Conservation (phyloP, 2,329 filamentous ascomycete genomes). For the Neurospora sp. region DNA sequence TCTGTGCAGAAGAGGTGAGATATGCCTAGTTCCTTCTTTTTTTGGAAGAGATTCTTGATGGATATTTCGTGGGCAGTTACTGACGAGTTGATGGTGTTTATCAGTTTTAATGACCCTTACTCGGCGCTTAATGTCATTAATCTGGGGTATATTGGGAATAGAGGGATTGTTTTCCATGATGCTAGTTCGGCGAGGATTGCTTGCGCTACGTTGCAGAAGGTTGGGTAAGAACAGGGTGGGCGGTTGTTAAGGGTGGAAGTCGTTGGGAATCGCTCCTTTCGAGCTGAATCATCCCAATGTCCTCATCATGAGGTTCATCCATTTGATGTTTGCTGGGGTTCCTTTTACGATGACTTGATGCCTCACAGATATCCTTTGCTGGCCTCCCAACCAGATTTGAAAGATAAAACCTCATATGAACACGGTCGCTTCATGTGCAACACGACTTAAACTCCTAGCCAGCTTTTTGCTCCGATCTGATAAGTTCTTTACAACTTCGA, state of each 20-base stretch:
- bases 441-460: background rate
- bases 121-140: slow-evolving; percentile 27
- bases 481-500: background rate
- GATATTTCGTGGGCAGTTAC: no score
- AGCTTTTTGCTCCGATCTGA: background rate
- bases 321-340: background rate
- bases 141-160: slow-evolving; percentile 36
- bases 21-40: no score
- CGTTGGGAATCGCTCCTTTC: no score
- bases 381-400: background rate
- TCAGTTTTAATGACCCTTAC: slow-evolving; percentile 31
- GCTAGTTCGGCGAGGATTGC: slow-evolving; percentile 29
- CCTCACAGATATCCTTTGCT: background rate
- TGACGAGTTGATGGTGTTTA: no score
- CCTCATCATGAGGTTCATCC: background rate
- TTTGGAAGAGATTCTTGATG: no score
- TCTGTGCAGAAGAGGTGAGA: slow-evolving; percentile 15
- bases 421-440: background rate
- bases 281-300: no score
- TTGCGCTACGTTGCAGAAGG: slow-evolving; percentile 30
- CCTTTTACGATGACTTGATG: rapidly evolving
- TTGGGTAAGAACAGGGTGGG: no score
- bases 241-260: no score
- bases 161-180: slow-evolving; percentile 33
- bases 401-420: background rate